Evolutionary conservation across 371 early-diverging fungal genomes (phyloP).

Genomic region (Phascolomyces articulosus): DNA sequence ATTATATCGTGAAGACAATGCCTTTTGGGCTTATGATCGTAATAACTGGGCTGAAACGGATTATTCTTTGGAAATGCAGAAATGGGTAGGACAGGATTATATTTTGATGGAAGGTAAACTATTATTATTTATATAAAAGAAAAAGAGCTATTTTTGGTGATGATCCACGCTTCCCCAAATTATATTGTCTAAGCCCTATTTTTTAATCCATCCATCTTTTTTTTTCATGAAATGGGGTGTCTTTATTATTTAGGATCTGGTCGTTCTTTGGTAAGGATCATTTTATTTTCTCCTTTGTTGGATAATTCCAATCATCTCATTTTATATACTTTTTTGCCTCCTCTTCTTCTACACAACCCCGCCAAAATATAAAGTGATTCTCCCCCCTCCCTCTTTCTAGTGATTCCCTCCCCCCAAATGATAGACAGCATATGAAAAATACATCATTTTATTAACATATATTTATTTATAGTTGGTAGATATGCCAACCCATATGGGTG

Average conservation of each 20-base stretch:
- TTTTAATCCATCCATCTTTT: neutral
- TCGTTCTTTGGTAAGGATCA: slow-evolving; percentile 16
- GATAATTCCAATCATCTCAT: too few relatives aligned
- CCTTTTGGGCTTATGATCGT: slow-evolving; percentile 55
- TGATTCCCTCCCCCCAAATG: too few relatives aligned
- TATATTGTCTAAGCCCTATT: neutral
- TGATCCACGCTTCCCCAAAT: neutral
- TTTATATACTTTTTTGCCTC: too few relatives aligned
- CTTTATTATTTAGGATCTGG: neutral
- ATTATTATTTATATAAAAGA: neutral
- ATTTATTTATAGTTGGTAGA: slow-evolving; percentile 54
- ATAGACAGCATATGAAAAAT: too few relatives aligned
- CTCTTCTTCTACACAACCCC: too few relatives aligned
- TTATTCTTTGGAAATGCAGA: slow-evolving; percentile 51
- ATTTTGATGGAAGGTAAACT: slow-evolving; percentile 38
- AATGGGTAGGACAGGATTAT: slow-evolving; percentile 35
- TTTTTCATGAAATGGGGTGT: neutral
- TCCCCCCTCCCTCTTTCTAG: too few relatives aligned
- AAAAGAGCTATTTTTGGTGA: neutral
- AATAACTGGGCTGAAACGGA: slow-evolving; percentile 37
- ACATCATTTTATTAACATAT: too few relatives aligned
- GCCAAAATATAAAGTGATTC: too few relatives aligned
- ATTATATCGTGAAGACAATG: slow-evolving; percentile 26
- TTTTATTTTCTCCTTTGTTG: neutral
- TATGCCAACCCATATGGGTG: slow-evolving; percentile 35